Evolutionary conservation across 805 yeast species (phyloP), one percentile per base, ranked within the genome.

Genomic region (Ogataea nakhonphanomensis): DNA sequence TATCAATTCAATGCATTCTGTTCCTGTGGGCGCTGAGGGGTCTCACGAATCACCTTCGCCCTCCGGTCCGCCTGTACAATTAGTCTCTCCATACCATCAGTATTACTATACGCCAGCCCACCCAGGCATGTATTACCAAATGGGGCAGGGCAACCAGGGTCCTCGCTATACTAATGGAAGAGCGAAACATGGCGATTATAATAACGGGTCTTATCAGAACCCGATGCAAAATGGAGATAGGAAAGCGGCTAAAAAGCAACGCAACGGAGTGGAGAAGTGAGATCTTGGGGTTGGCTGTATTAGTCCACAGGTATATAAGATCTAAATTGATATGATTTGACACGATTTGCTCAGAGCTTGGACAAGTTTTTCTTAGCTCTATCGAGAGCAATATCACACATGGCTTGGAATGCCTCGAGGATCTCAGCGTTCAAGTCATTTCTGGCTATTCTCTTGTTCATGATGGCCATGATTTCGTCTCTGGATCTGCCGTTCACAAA

Each of bases 301-400:
- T 8, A 23, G 25, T 31, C 35, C 8, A 38, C 27, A 9, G 29
- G 34, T 39, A 25, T 39, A 39, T 39, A 35, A 24, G 22, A 17
- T 26, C 15, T 15, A 32, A 39, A 34, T 25, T 34, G 26, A 33
- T 17, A 17, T 34, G 43, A 34, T 24, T 17, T 39, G 17, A 25
- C 20, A 21, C 11, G 31, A 39, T 10, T 11, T 11, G 33, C 30
- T 24, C 44, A 66, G 26, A 65, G 45, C 44, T 65, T 66, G 7
- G 68, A 63, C 22, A 64, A 30, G 78, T 57, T 53, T 81, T 83
- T n/a, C 48, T 49, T 33, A 0, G 81, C 81, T 43, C 97, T 69
- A 63, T 88, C 96, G 20, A 73, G 51, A 0, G 96, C 96, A 41
- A 89, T 90, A 61, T 86, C 95, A 61, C 95, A 86, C 95, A 89